These are phyloP conservation scores for Phytopythium delawarense DNA, from an alignment of 352 stramenopile genomes.

Conservation along the genomic window DNA sequence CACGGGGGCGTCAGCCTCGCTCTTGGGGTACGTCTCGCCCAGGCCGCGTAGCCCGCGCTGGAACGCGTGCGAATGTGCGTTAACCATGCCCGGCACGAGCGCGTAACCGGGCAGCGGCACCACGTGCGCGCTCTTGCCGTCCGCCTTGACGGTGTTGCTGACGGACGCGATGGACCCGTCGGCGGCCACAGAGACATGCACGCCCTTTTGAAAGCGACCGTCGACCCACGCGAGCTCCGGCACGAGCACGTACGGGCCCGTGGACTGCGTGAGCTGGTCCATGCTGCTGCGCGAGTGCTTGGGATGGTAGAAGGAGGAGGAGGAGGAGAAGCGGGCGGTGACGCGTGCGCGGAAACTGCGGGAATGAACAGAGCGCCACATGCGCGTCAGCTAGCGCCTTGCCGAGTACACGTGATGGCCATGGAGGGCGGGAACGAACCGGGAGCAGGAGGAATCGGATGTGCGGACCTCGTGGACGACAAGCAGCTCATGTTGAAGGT, in stretches of 20 bases:
- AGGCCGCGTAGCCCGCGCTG: constrained; percentile 65
- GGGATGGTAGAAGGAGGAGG: not conserved
- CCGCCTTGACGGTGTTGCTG: constrained; percentile 6
- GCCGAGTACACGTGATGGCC: not conserved
- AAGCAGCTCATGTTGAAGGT: not conserved
- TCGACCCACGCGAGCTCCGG: constrained; percentile 71
- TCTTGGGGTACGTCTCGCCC: constrained; percentile 70
- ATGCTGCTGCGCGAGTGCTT: constrained; percentile 4
- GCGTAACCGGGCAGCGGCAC: constrained; percentile 41
- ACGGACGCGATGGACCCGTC: constrained; percentile 47
- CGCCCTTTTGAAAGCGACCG: constrained; percentile 41
- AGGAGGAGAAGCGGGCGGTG: not conserved
- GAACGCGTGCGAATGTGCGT: constrained; percentile 80
- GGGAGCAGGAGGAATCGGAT: not conserved
- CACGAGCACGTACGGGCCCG: constrained; percentile 39
- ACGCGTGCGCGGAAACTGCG: not conserved
- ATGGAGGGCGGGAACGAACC: not conserved
- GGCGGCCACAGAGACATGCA: constrained; percentile 45
- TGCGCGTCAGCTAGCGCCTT: not conserved
- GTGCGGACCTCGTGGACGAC: not conserved
- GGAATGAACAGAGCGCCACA: not conserved
- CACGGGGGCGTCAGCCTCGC: constrained; percentile 14
- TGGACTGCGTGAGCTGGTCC: constrained; percentile 16
- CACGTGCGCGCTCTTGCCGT: constrained; percentile 6
- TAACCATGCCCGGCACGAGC: constrained; percentile 69